Percentiles rank a stretch among this genome's conserved stretches.
Evolutionary conservation across 257 asterid species (phyloP).

Genomic region (Forsythia suspensa): DNA sequence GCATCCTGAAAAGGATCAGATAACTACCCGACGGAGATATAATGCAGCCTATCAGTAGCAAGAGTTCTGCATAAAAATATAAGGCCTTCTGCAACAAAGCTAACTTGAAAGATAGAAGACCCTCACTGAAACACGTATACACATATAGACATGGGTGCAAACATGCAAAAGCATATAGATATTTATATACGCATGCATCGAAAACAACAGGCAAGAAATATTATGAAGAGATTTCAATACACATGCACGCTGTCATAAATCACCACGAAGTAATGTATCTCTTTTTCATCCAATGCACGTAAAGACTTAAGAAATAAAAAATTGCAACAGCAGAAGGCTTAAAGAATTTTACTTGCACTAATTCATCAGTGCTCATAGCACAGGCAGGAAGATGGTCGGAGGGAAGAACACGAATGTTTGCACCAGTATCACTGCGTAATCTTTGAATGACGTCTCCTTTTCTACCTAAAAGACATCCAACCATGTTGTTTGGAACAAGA

Average conservation of each 20-base stretch:
- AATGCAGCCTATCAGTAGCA: not conserved
- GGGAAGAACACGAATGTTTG: slow-evolving; percentile 72
- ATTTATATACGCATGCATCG: not conserved
- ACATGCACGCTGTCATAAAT: slow-evolving; percentile 14
- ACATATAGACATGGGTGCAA: not conserved
- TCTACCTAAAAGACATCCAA: slow-evolving; percentile 77
- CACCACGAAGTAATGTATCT: not conserved
- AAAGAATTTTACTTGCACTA: slow-evolving; percentile 62
- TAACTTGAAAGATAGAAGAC: not conserved
- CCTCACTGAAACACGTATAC: not conserved
- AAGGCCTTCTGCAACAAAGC: not conserved
- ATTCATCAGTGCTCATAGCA: slow-evolving; percentile 61
- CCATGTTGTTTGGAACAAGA: slow-evolving; percentile 58
- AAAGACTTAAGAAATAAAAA: slow-evolving; percentile 5
- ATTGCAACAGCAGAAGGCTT: slow-evolving; percentile 21
- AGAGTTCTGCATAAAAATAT: not conserved
- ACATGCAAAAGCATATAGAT: not conserved
- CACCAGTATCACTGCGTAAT: slow-evolving; percentile 78
- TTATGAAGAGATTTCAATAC: slow-evolving; percentile 8
- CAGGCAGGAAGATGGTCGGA: slow-evolving; percentile 67
- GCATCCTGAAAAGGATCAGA: not conserved
- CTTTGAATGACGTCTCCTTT: slow-evolving; percentile 87
- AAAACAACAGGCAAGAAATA: not conserved
- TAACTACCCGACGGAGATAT: not conserved
- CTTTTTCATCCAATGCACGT: slow-evolving; percentile 3